Conservation (phyloP, 495 filamentous ascomycete genomes). For the Talaromyces adpressus region DNA sequence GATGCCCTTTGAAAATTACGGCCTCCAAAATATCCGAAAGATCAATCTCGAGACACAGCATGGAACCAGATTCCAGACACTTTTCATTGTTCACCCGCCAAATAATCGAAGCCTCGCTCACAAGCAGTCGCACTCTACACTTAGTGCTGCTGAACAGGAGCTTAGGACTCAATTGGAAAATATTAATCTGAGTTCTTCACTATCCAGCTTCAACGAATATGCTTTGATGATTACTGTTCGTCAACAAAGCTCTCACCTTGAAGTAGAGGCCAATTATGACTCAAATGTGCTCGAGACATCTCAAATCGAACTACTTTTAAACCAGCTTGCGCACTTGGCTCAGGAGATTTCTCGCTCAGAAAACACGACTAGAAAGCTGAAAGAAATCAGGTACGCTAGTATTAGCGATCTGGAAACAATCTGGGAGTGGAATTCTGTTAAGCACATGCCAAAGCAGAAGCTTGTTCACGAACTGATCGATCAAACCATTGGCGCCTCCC, state of each 20-base stretch:
- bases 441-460: too few species aligned
- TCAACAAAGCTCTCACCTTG: background rate
- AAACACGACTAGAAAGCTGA: too few species aligned
- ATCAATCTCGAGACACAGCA: background rate
- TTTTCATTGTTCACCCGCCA: constrained; percentile 2
- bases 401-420: too few species aligned
- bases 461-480: too few species aligned
- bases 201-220: constrained; percentile 1
- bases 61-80: constrained; percentile 5
- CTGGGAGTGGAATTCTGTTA: too few species aligned
- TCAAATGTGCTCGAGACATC: background rate
- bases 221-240: background rate
- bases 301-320: background rate
- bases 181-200: background rate
- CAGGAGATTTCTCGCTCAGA: too few species aligned
- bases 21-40: constrained; percentile 48
- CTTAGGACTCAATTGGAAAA: background rate
- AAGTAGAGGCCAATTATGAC: constrained; percentile 1
- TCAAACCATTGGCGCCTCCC: too few species aligned
- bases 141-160: background rate
- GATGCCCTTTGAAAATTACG: constrained; percentile 50
- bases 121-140: background rate
- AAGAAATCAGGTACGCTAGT: too few species aligned
- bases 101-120: background rate
- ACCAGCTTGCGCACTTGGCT: background rate